These are phyloP conservation scores for Fomitopsis palustris DNA, from an alignment of 1,284 basidiomycete genomes.

Conservation along the genomic window DNA sequence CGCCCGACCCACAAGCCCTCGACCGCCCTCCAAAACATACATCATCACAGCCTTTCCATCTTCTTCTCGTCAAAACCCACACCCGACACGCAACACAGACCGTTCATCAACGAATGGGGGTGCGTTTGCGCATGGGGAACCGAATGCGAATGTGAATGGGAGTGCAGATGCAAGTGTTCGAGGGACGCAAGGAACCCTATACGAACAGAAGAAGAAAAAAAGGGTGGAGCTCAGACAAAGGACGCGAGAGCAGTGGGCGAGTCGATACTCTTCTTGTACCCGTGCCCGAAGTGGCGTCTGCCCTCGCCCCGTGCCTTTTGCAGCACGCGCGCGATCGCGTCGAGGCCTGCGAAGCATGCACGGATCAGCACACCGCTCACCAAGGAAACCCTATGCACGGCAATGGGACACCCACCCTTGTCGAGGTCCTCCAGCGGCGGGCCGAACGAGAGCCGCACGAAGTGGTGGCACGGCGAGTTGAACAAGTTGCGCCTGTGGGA, in stretches of 20 bases:
- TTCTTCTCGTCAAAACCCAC: neutral
- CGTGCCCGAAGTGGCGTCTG: slow-evolving; percentile 57
- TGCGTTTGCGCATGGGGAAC: no score
- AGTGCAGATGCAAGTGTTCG: neutral
- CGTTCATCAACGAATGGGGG: neutral
- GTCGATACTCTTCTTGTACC: slow-evolving; percentile 63
- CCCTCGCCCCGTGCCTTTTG: slow-evolving; percentile 60
- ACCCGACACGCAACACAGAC: neutral
- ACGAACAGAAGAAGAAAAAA: neutral
- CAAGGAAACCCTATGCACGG: neutral
- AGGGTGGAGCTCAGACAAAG: neutral
- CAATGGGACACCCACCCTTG: slow-evolving; percentile 51
- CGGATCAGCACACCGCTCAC: neutral
- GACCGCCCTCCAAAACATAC: neutral
- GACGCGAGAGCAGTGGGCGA: slow-evolving; percentile 5
- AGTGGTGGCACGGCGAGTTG: slow-evolving; percentile 89
- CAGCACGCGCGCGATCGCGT: slow-evolving; percentile 82
- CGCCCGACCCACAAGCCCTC: neutral
- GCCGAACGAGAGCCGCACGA: slow-evolving; percentile 84
- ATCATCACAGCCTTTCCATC: neutral
- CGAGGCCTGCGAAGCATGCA: slow-evolving; percentile 49
- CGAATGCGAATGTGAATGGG: no score
- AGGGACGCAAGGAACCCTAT: neutral
- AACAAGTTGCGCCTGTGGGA: slow-evolving; percentile 84
- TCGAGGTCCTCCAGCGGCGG: slow-evolving; percentile 83